A percentile compares a stretch with the other conserved stretches of the same genome.
Conservation (phyloP, 805 yeast species). For the Schwanniomyces occidentalis region DNA sequence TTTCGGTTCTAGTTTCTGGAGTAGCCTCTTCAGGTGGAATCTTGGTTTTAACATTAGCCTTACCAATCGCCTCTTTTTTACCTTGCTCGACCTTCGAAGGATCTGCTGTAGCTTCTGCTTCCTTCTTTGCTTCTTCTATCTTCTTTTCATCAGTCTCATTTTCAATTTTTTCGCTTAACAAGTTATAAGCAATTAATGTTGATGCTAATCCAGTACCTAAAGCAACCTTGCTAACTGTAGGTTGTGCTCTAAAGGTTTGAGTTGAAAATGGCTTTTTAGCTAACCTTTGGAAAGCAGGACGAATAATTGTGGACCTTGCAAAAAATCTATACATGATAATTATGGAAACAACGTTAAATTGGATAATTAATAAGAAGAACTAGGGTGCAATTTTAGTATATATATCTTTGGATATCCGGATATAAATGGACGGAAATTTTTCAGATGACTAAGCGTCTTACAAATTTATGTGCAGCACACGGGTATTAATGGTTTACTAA, state of each 20-base stretch:
- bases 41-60: constrained; percentile 3
- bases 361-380: neutral
- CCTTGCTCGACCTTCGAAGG: neutral
- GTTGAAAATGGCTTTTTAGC: constrained; percentile 11
- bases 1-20: constrained; percentile 6
- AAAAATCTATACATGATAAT: constrained; percentile 20
- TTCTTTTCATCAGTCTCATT: constrained; percentile 10
- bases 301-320: constrained; percentile 12
- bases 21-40: constrained; percentile 7
- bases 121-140: constrained; percentile 10
- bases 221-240: constrained; percentile 8
- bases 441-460: constrained; percentile 8
- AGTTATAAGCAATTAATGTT: constrained; percentile 9
- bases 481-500: too few relatives aligned
- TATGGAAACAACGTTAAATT: neutral
- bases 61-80: constrained; percentile 5
- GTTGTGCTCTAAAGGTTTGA: constrained; percentile 6
- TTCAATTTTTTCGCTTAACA: constrained; percentile 8
- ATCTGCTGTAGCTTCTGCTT: neutral
- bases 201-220: constrained; percentile 15
- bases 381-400: neutral
- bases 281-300: constrained; percentile 11
- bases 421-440: constrained; percentile 5
- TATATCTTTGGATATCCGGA: neutral
- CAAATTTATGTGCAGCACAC: neutral